Percentiles rank a stretch among this genome's conserved stretches.
phyloP scores from a whole-genome alignment of 768 basidiomycete species.

The Pulveroboletus sp. region DNA sequence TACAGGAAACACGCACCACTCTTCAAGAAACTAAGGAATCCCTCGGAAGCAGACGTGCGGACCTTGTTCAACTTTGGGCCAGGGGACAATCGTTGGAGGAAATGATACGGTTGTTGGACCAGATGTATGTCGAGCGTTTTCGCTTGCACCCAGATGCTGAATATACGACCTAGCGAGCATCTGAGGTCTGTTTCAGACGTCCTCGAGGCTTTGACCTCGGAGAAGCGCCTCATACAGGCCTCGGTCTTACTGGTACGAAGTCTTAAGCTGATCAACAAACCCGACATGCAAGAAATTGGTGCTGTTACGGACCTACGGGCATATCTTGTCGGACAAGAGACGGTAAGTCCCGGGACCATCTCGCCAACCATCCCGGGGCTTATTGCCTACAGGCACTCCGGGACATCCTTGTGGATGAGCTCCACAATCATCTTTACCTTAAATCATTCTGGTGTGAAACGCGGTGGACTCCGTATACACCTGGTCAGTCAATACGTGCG shows the following conservation, averaged over 20 bases:
- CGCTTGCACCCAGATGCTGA: conserved; percentile 12
- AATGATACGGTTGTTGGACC: conserved; percentile 91
- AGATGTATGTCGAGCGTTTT: conserved; percentile 60
- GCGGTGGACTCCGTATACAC: conserved; percentile 81
- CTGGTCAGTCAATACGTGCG: conserved; percentile 75
- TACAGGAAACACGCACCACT: conserved; percentile 61
- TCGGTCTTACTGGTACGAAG: conserved; percentile 81
- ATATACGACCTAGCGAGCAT: conserved; percentile 57
- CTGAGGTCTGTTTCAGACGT: conserved; percentile 88
- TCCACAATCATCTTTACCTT: conserved; percentile 95
- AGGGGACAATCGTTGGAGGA: conserved; percentile 90
- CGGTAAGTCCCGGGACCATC: conserved; percentile 43
- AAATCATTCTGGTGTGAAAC: conserved; percentile 95
- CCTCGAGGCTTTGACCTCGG: conserved; percentile 90
- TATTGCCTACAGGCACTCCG: conserved; percentile 61
- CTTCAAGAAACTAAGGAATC: conserved; percentile 78
- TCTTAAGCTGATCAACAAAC: conserved; percentile 84
- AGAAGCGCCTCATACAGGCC: conserved; percentile 89
- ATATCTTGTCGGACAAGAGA: conserved; percentile 84
- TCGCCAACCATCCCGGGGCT: neutral
- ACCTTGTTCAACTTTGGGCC: conserved; percentile 85
- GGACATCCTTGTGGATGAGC: conserved; percentile 91
- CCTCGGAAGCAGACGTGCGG: conserved; percentile 76
- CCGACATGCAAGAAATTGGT: conserved; percentile 94
- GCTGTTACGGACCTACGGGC: conserved; percentile 83